Percentiles rank a stretch among this genome's conserved stretches.
These are phyloP conservation scores for Erysimum pusillum DNA, from an alignment of 441 rosid species.

Conservation along the genomic window DNA sequence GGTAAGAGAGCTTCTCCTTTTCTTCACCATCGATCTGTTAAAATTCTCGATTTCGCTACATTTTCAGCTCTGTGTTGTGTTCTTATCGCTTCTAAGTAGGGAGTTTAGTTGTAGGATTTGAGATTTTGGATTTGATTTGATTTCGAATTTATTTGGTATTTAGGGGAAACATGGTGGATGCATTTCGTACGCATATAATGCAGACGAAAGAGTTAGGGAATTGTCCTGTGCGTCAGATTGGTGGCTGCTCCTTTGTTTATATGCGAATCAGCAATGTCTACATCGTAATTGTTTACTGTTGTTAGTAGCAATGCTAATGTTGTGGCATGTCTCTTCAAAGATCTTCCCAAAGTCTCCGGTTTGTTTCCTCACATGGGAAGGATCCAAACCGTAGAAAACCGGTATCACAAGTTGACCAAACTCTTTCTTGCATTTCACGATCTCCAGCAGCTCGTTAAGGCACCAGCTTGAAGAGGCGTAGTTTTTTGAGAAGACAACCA, in stretches of 20 bases:
- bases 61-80: constrained; percentile 23
- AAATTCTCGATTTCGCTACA: background rate
- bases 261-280: constrained; percentile 98
- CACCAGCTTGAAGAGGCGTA: constrained; percentile 27
- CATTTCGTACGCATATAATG: constrained; percentile 96
- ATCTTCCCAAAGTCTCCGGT: background rate
- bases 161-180: constrained; percentile 99
- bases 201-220: constrained; percentile 96
- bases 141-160: background rate
- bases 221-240: constrained; percentile 97
- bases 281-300: constrained; percentile 90
- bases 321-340: no score
- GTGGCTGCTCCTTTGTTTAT: constrained; percentile 93
- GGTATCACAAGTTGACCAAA: background rate
- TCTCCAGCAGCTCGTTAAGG: constrained; percentile 11
- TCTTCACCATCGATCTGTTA: background rate
- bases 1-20: constrained; percentile 52
- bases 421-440: background rate
- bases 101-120: constrained; percentile 14
- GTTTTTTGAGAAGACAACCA: background rate
- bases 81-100: constrained; percentile 20
- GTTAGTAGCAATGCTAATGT: constrained; percentile 98
- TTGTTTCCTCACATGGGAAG: constrained; percentile 8
- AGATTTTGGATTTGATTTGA: constrained; percentile 1
- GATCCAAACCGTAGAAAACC: background rate